A percentile compares a stretch with the other conserved stretches of the same genome.
phyloP scores from a whole-genome alignment of 331 rosid species.

The Spiraea crenata region DNA sequence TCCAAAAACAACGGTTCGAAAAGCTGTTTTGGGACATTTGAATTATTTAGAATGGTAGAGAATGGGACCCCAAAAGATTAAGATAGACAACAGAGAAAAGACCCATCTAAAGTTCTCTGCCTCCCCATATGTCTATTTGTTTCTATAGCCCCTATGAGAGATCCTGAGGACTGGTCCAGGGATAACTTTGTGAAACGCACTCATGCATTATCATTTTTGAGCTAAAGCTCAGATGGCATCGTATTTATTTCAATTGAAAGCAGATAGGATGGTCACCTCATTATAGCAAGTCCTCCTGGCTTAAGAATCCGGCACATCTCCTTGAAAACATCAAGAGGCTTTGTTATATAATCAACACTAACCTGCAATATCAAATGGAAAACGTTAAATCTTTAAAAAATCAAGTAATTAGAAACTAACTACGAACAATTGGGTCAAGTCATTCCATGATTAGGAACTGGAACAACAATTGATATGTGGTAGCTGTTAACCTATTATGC shows the following conservation, averaged over 20 bases:
- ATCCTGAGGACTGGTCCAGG: background rate
- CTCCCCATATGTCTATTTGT: background rate
- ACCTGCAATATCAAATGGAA: constrained; percentile 45
- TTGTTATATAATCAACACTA: constrained; percentile 75
- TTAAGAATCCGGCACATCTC: constrained; percentile 72
- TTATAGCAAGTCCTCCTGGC: constrained; percentile 78
- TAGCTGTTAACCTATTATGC: too few relatives aligned
- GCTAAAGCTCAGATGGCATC: background rate
- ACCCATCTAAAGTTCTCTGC: background rate
- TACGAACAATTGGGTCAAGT: background rate
- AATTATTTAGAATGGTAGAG: constrained; percentile 7
- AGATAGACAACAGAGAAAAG: background rate
- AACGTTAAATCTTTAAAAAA: background rate
- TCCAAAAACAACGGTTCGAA: constrained; percentile 72
- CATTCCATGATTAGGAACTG: background rate
- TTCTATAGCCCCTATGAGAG: background rate
- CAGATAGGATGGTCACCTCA: constrained; percentile 42
- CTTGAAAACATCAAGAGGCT: constrained; percentile 75
- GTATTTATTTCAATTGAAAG: background rate
- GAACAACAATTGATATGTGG: too few relatives aligned
- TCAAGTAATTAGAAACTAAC: background rate
- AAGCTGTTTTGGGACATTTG: constrained; percentile 39
- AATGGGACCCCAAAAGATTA: constrained; percentile 6
- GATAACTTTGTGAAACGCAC: too few relatives aligned
- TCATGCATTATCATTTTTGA: background rate